A percentile compares a stretch with the other conserved stretches of the same genome.
phyloP scores from a whole-genome alignment of 108 stramenopile species.

The Fistulifera solaris region DNA sequence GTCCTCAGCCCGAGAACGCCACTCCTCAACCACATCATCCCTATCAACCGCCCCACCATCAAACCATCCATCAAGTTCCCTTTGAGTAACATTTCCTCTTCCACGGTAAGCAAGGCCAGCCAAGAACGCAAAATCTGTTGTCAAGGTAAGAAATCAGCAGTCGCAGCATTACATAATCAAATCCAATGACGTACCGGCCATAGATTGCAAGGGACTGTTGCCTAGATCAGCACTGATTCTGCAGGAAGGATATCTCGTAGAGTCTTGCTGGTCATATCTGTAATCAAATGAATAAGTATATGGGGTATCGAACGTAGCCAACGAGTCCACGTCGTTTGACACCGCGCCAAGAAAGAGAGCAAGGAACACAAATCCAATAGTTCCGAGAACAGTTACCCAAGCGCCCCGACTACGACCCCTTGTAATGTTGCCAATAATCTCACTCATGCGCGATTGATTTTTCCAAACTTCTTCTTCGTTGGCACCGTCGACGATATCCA shows the following conservation, averaged over 20 bases:
- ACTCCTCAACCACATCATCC: constrained; percentile 36
- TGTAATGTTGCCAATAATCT: constrained; percentile 30
- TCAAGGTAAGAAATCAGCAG: no score
- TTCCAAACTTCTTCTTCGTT: constrained; percentile 16
- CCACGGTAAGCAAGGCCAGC: constrained; percentile 34
- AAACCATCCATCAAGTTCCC: constrained; percentile 51
- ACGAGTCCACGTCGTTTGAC: constrained; percentile 11
- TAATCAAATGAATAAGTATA: constrained; percentile 2
- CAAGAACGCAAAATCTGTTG: constrained; percentile 45
- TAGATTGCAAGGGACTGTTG: constrained; percentile 7
- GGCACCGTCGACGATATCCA: constrained; percentile 20
- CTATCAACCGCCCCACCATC: constrained; percentile 39
- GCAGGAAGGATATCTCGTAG: constrained; percentile 48
- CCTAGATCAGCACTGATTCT: constrained; percentile 14
- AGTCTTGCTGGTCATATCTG: constrained; percentile 4
- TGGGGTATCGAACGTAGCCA: background rate
- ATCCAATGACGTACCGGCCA: constrained; percentile 5
- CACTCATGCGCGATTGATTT: constrained; percentile 30
- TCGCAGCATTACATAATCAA: no score
- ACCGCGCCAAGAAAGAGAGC: constrained; percentile 31
- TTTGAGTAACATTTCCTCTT: constrained; percentile 10
- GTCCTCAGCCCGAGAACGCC: constrained; percentile 12
- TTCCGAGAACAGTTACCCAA: constrained; percentile 27
- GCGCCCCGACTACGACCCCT: constrained; percentile 14
- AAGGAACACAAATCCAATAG: constrained; percentile 26